Evolutionary conservation across 192 early-diverging fungal species (phyloP).

Genomic region (Phycomyces nitens): DNA sequence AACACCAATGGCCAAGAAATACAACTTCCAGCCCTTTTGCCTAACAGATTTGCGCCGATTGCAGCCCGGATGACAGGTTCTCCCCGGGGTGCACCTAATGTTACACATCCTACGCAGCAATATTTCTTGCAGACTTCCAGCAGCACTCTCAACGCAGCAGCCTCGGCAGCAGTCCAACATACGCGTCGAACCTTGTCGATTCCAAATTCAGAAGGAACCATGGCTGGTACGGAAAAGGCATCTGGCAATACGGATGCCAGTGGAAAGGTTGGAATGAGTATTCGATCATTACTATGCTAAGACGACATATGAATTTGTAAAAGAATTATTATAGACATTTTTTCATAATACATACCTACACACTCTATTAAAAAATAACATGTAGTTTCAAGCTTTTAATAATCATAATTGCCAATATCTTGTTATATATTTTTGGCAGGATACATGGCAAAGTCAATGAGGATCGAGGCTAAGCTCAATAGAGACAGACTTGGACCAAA

Average conservation of each 20-base stretch:
- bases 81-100: background rate
- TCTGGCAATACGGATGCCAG: slow-evolving; percentile 5
- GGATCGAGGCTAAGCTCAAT: no score
- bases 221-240: background rate
- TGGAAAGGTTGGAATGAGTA: slow-evolving; percentile 22
- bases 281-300: slow-evolving; percentile 26
- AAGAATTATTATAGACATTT: no score
- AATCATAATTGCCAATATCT: no score
- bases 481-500: no score
- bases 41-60: background rate
- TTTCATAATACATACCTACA: no score
- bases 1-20: background rate
- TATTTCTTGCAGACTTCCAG: slow-evolving; percentile 35
- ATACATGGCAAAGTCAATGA: no score
- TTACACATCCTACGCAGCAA: slow-evolving; percentile 31
- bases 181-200: background rate
- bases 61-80: background rate
- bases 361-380: no score
- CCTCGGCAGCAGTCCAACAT: slow-evolving; percentile 15
- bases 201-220: background rate
- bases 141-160: slow-evolving; percentile 32
- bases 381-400: no score
- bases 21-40: background rate
- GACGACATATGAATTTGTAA: background rate
- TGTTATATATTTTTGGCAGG: no score